These are phyloP conservation scores for Macaranga tanarius DNA, from an alignment of 441 rosid genomes.

Conservation along the genomic window DNA sequence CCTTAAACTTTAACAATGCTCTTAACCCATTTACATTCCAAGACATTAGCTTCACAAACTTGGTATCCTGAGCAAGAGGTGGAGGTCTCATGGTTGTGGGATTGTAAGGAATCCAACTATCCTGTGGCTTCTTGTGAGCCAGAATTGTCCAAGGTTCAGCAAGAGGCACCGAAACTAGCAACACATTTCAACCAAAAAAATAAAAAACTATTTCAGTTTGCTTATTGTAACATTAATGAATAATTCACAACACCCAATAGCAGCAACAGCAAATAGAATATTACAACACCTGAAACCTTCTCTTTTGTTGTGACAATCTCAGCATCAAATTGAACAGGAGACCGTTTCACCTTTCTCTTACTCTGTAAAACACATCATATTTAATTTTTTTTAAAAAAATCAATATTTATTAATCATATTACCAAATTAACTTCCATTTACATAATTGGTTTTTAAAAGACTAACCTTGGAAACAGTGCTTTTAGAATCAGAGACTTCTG, in stretches of 20 bases:
- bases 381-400: not conserved
- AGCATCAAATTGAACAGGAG: slow-evolving; percentile 35
- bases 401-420: too few relatives aligned
- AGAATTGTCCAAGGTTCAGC: slow-evolving; percentile 87
- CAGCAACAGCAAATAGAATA: too few relatives aligned
- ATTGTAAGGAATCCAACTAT: slow-evolving; percentile 79
- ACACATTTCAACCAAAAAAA: slow-evolving; percentile 12
- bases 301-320: slow-evolving; percentile 28
- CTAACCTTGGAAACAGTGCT: slow-evolving; percentile 26
- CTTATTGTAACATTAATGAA: not conserved
- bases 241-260: not conserved
- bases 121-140: slow-evolving; percentile 91
- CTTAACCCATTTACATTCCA: slow-evolving; percentile 97
- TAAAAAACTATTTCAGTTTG: not conserved
- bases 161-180: slow-evolving; percentile 36
- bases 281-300: slow-evolving; percentile 41
- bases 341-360: slow-evolving; percentile 42
- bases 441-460: too few relatives aligned
- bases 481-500: slow-evolving; percentile 20
- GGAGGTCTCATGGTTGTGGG: slow-evolving; percentile 78
- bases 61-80: slow-evolving; percentile 43
- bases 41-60: slow-evolving; percentile 62
- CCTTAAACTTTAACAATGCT: slow-evolving; percentile 67
- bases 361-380: slow-evolving; percentile 33
- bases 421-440: too few relatives aligned